Conservation (phyloP, 2,329 filamentous ascomycete species). For the Fusarium sororula region DNA sequence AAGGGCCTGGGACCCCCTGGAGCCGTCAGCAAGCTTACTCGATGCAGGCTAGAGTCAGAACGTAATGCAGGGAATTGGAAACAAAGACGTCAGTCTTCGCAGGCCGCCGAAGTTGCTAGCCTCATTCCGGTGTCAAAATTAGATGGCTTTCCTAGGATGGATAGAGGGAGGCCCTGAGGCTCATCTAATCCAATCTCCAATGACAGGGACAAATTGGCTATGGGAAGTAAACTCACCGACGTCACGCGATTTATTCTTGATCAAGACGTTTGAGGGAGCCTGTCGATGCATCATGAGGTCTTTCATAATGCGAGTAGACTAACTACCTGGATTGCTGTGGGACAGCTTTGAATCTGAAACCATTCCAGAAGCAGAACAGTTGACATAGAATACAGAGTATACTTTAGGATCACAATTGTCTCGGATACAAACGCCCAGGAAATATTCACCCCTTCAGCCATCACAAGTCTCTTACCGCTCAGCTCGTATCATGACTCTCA, state of each 20-base stretch:
- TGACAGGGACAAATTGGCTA: neutral
- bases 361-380: neutral
- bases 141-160: conserved; percentile 6
- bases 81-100: conserved; percentile 15
- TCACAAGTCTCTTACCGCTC: neutral
- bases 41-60: conserved; percentile 28
- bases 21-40: conserved; percentile 33
- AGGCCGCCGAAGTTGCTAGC: conserved; percentile 16
- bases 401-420: neutral
- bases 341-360: neutral
- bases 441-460: neutral
- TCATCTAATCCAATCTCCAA: neutral
- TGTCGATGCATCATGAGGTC: neutral
- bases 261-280: conserved; percentile 1
- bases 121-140: conserved; percentile 27
- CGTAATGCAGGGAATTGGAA: conserved; percentile 4
- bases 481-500: neutral
- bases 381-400: neutral
- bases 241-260: neutral
- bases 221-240: neutral
- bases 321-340: neutral
- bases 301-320: neutral
- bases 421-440: neutral
- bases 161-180: neutral
- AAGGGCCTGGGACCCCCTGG: neutral